Conservation (phyloP, 1,284 basidiomycete species). For the Rhizoctonia solani region DNA sequence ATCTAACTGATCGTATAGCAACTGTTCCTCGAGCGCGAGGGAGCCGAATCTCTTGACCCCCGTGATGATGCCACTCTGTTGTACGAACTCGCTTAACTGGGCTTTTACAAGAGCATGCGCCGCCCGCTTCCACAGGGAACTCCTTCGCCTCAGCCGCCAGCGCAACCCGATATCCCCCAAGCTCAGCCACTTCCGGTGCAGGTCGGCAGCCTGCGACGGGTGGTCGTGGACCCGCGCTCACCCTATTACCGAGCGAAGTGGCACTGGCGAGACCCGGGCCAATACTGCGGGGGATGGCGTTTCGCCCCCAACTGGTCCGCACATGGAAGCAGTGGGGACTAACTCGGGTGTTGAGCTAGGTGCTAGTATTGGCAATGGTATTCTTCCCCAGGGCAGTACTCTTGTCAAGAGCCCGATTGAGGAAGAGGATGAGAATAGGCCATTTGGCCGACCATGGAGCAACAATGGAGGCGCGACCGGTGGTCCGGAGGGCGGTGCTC, state of each 20-base stretch:
- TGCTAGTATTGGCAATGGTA: not conserved
- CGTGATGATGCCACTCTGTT: conserved; percentile 75
- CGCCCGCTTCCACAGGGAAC: no score
- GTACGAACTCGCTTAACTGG: conserved; percentile 66
- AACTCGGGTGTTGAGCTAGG: not conserved
- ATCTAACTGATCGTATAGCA: conserved; percentile 51
- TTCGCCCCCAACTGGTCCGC: conserved; percentile 39
- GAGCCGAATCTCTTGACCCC: conserved; percentile 78
- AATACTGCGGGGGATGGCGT: conserved; percentile 38
- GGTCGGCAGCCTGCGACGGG: conserved; percentile 40
- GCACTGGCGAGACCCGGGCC: conserved; percentile 42
- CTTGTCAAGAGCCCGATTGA: conserved; percentile 32
- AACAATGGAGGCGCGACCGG: not conserved
- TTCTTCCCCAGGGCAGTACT: not conserved
- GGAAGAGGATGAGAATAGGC: conserved; percentile 22
- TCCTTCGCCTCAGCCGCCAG: conserved; percentile 46
- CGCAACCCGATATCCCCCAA: conserved; percentile 35
- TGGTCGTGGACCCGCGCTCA: conserved; percentile 43
- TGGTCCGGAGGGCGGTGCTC: not conserved
- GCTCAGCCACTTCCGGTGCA: conserved; percentile 41
- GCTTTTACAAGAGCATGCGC: conserved; percentile 71
- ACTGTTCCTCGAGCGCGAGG: conserved; percentile 87
- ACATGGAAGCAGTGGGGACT: not conserved
- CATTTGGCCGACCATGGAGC: not conserved
- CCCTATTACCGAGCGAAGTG: conserved; percentile 57